Percentiles rank a stretch among this genome's conserved stretches.
Evolutionary conservation across 495 filamentous ascomycete genomes (phyloP).

Genomic region (Stereocaulon alpinum): DNA sequence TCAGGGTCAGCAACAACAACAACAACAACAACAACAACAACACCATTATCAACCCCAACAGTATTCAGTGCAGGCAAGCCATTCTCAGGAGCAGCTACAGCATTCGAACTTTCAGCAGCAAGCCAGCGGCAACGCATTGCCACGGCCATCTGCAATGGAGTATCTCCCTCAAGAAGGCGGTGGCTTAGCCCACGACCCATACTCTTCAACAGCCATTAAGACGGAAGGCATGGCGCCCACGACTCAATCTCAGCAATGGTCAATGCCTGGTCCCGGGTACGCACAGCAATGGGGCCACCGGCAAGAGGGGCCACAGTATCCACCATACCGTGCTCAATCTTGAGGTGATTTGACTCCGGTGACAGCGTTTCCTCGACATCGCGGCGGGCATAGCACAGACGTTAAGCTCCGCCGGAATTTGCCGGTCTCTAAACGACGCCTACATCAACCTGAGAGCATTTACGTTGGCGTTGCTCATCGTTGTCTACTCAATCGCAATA

Average conservation of each 20-base stretch:
- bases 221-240: conserved; percentile 6
- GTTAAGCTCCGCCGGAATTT: not conserved
- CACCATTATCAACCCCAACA: conserved; percentile 12
- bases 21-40: conserved; percentile 10
- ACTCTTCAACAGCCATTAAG: conserved; percentile 10
- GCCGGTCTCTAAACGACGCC: not conserved
- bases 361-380: not conserved
- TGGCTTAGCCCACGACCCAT: conserved; percentile 8
- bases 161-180: conserved; percentile 3
- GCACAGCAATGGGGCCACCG: conserved; percentile 9
- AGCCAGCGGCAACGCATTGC: not conserved
- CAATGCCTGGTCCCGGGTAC: not conserved
- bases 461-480: not conserved
- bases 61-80: conserved; percentile 4
- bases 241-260: conserved; percentile 9
- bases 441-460: not conserved
- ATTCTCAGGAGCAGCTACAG: conserved; percentile 14
- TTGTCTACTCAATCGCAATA: not conserved
- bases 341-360: not conserved
- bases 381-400: not conserved
- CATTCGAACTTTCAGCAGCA: conserved; percentile 9
- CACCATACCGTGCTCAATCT: conserved; percentile 10
- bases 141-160: conserved; percentile 11
- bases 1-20: conserved; percentile 9
- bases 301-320: not conserved